These are phyloP conservation scores for Chaetomium sp. DNA, from an alignment of 2,329 filamentous ascomycete genomes.

Conservation along the genomic window DNA sequence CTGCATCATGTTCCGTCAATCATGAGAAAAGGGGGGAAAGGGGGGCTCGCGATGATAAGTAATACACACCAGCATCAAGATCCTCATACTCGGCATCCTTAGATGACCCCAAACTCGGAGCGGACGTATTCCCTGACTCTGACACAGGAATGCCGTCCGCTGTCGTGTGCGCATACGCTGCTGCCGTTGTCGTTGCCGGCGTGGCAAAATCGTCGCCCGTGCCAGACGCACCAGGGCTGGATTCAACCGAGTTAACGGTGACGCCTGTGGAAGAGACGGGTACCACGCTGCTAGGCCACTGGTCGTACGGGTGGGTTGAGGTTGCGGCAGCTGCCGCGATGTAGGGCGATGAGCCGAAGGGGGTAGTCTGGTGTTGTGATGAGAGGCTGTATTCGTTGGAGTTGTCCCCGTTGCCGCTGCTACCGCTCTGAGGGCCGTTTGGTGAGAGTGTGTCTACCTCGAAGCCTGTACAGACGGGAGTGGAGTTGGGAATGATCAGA, in stretches of 20 bases:
- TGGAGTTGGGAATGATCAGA: background rate
- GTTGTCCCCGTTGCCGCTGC: slow-evolving; percentile 17
- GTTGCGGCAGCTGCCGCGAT: background rate
- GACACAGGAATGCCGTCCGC: background rate
- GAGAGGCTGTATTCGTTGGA: too few relatives aligned
- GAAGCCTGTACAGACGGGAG: slow-evolving; percentile 28
- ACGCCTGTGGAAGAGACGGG: slow-evolving; percentile 2
- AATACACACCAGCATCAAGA: slow-evolving; percentile 2
- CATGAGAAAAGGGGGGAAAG: too few relatives aligned
- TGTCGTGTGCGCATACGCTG: slow-evolving; percentile 2
- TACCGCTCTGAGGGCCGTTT: slow-evolving; percentile 28
- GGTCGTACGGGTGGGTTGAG: slow-evolving; percentile 3
- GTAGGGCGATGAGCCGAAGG: too few relatives aligned
- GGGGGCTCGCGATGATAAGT: too few relatives aligned
- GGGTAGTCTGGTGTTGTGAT: too few relatives aligned
- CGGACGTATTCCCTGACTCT: background rate
- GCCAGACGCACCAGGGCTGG: slow-evolving; percentile 5
- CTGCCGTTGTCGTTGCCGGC: too few relatives aligned
- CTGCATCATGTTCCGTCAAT: too few relatives aligned
- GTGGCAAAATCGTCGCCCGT: slow-evolving; percentile 5
- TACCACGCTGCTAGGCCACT: slow-evolving; percentile 12
- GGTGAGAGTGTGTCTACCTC: slow-evolving; percentile 35
- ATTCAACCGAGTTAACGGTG: slow-evolving; percentile 2
- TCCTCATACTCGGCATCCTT: background rate
- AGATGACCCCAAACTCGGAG: background rate